phyloP scores from a whole-genome alignment of 768 basidiomycete genomes.

The Suillus paluster region DNA sequence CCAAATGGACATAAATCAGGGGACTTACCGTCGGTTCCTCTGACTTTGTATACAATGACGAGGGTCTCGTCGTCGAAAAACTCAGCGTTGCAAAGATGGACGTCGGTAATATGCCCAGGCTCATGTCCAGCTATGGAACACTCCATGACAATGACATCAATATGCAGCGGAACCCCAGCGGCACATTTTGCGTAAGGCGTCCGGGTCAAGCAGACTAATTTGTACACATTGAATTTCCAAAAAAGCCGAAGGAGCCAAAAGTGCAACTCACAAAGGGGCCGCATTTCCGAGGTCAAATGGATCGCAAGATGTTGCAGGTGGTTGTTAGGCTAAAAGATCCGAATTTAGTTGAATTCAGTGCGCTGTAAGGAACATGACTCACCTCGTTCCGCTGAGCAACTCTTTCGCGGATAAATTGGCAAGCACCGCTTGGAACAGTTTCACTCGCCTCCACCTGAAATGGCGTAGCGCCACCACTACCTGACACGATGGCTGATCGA shows the following conservation, averaged over 20 bases:
- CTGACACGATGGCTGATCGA: conserved; percentile 56
- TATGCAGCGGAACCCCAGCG: conserved; percentile 42
- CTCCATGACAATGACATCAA: conserved; percentile 55
- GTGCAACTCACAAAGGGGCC: conserved; percentile 50
- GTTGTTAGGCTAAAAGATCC: conserved; percentile 43
- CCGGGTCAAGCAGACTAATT: conserved; percentile 61
- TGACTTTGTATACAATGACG: conserved; percentile 64
- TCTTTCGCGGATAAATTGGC: conserved; percentile 56
- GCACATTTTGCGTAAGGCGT: conserved; percentile 51
- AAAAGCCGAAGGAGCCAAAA: conserved; percentile 23
- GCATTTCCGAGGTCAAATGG: conserved; percentile 45
- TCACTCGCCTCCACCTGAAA: conserved; percentile 38
- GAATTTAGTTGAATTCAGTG: conserved; percentile 31
- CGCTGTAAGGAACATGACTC: conserved; percentile 30
- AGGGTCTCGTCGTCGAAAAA: conserved; percentile 81
- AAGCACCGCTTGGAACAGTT: conserved; percentile 32
- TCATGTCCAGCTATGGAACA: conserved; percentile 44
- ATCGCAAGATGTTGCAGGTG: conserved; percentile 58
- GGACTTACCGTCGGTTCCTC: conserved; percentile 51
- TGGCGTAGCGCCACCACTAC: conserved; percentile 33
- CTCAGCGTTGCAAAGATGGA: conserved; percentile 67
- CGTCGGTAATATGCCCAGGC: conserved; percentile 33
- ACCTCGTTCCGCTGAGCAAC: conserved; percentile 58
- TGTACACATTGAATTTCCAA: conserved; percentile 37
- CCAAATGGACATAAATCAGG: conserved; percentile 21